phyloP scores from a whole-genome alignment of 257 asterid species.

The Primulina tabacum region DNA sequence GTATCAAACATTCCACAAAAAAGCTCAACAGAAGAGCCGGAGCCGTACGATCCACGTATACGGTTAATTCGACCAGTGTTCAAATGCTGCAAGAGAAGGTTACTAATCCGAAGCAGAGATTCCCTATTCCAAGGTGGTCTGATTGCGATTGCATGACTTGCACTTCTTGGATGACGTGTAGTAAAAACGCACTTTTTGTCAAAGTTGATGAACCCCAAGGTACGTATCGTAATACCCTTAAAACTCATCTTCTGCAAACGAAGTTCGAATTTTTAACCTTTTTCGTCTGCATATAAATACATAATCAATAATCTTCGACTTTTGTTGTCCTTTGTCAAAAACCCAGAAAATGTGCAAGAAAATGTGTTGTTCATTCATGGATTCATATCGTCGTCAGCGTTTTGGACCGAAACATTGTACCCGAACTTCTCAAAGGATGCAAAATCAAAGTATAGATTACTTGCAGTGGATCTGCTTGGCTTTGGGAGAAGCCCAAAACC shows the following conservation, averaged over 20 bases:
- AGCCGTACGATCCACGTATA: constrained; percentile 22
- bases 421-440: constrained; percentile 71
- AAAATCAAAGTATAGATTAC: constrained; percentile 63
- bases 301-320: no score
- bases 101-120: constrained; percentile 22
- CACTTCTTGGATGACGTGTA: constrained; percentile 55
- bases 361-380: constrained; percentile 93
- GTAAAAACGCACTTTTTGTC: constrained; percentile 62
- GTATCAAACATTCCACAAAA: constrained; percentile 33
- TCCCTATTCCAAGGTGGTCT: constrained; percentile 71
- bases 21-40: constrained; percentile 17
- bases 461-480: constrained; percentile 88
- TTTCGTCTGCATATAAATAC: no score
- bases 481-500: constrained; percentile 97
- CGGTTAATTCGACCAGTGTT: constrained; percentile 59
- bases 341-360: constrained; percentile 55
- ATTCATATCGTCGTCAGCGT: constrained; percentile 81
- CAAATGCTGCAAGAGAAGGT: constrained; percentile 59
- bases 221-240: constrained; percentile 9
- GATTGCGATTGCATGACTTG: constrained; percentile 87
- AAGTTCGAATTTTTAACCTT: no score
- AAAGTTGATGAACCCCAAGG: constrained; percentile 72
- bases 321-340: background rate
- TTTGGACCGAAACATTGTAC: constrained; percentile 91
- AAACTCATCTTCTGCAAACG: no score